Evolutionary conservation across 208 protist genomes (phyloP).

Genomic region (Leishmania mexicana): DNA sequence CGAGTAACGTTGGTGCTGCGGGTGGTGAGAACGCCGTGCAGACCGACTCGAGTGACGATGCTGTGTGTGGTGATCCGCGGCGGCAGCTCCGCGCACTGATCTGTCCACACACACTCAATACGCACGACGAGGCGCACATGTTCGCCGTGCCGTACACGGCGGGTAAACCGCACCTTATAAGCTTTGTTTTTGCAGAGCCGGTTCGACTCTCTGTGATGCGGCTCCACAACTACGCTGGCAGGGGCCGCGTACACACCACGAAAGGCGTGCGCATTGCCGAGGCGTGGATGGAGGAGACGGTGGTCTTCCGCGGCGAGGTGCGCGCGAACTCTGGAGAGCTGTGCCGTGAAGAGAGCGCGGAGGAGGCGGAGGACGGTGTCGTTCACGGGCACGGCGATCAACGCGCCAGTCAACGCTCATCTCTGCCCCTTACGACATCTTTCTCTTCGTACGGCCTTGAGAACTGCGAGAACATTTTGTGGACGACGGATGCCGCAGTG

Average conservation of each 20-base stretch:
- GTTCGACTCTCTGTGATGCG: constrained; percentile 79
- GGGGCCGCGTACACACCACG: constrained; percentile 83
- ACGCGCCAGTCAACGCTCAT: background rate
- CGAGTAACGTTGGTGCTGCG: background rate
- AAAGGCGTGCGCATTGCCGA: constrained; percentile 85
- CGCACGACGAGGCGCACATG: constrained; percentile 86
- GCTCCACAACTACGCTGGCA: constrained; percentile 92
- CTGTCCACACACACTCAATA: constrained; percentile 65
- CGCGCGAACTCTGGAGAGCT: constrained; percentile 50
- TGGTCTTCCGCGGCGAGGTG: constrained; percentile 77
- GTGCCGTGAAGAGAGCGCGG: constrained; percentile 7
- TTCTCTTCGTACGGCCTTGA: constrained; percentile 25
- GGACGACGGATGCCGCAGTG: constrained; percentile 47
- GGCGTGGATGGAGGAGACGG: constrained; percentile 64
- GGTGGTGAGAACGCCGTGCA: background rate
- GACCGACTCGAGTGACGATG: constrained; percentile 11
- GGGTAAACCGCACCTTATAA: constrained; percentile 65
- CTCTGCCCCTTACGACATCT: background rate
- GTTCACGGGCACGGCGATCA: background rate
- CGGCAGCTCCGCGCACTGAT: constrained; percentile 76
- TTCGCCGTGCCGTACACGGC: constrained; percentile 83
- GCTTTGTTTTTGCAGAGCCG: constrained; percentile 61
- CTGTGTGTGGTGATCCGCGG: constrained; percentile 25
- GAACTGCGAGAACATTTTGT: constrained; percentile 83
- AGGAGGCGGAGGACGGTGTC: background rate